These are phyloP conservation scores for Terfezia boudieri DNA, from an alignment of 495 filamentous ascomycete species.

Conservation along the genomic window DNA sequence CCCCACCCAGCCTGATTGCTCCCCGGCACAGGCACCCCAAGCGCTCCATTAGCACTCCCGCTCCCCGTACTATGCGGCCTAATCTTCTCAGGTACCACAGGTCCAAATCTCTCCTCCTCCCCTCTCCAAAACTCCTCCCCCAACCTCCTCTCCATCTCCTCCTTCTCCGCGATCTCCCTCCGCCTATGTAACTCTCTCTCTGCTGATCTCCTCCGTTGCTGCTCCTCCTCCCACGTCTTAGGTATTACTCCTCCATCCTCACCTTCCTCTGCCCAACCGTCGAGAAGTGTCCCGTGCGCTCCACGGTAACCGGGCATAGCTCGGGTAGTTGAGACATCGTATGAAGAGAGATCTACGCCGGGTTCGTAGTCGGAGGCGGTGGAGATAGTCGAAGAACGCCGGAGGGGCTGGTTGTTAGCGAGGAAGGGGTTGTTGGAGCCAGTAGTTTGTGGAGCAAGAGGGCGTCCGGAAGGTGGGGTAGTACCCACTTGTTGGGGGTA, in stretches of 20 bases:
- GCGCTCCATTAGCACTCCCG: no score
- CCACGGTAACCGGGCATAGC: conserved; percentile 10
- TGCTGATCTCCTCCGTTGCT: conserved; percentile 13
- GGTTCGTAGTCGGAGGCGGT: neutral
- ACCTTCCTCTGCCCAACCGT: conserved; percentile 10
- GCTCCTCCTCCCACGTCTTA: conserved; percentile 19
- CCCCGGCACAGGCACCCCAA: neutral
- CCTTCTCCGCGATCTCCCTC: conserved; percentile 10
- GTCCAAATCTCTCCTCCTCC: neutral
- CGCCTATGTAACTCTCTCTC: conserved; percentile 15
- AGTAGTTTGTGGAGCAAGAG: no score
- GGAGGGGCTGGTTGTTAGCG: no score
- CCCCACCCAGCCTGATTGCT: neutral
- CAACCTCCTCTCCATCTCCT: conserved; percentile 10
- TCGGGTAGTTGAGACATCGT: neutral
- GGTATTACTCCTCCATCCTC: conserved; percentile 10
- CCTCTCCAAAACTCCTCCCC: conserved; percentile 1
- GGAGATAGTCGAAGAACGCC: no score
- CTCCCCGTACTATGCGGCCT: neutral
- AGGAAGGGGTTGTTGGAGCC: no score
- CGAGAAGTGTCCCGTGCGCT: conserved; percentile 3
- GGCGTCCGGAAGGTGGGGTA: no score
- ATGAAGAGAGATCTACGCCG: neutral
- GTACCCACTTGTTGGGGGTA: no score
- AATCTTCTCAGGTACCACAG: neutral